Evolutionary conservation across 1,284 basidiomycete species (phyloP).

Genomic region (Trichosporon coremiiforme): DNA sequence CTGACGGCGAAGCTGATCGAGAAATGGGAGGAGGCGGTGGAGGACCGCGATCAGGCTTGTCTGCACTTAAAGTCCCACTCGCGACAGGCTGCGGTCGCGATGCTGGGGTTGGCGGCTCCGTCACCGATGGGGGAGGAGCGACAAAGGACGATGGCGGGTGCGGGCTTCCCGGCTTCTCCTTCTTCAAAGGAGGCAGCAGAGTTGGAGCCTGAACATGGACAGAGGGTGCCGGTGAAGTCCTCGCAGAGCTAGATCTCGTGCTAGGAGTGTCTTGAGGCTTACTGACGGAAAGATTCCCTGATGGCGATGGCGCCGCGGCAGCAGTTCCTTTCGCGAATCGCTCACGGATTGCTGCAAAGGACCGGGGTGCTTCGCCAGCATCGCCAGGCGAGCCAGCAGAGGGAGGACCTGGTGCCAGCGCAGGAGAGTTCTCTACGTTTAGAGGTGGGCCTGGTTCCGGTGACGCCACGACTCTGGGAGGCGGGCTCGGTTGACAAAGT

Average conservation of each 20-base stretch:
- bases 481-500: background rate
- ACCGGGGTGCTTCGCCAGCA: background rate
- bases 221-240: conserved; percentile 1
- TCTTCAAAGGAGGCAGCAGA: background rate
- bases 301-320: background rate
- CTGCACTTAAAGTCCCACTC: background rate
- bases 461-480: background rate
- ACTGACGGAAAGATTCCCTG: background rate
- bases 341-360: conserved; percentile 8
- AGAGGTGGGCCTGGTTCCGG: background rate
- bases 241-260: background rate
- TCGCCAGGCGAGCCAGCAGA: background rate
- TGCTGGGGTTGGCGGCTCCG: conserved; percentile 16
- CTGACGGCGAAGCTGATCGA: background rate
- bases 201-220: conserved; percentile 2
- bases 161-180: background rate
- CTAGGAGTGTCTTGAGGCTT: background rate
- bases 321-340: background rate
- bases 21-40: conserved; percentile 21
- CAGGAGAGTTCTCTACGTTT: background rate
- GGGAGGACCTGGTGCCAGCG: background rate
- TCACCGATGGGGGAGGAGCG: background rate
- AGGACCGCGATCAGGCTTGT: background rate
- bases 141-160: background rate
- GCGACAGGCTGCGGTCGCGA: conserved; percentile 24